Percentiles rank a stretch among this genome's conserved stretches.
Evolutionary conservation across 768 basidiomycete species (phyloP).

Genomic region (Hortiboletus flavorubellus): DNA sequence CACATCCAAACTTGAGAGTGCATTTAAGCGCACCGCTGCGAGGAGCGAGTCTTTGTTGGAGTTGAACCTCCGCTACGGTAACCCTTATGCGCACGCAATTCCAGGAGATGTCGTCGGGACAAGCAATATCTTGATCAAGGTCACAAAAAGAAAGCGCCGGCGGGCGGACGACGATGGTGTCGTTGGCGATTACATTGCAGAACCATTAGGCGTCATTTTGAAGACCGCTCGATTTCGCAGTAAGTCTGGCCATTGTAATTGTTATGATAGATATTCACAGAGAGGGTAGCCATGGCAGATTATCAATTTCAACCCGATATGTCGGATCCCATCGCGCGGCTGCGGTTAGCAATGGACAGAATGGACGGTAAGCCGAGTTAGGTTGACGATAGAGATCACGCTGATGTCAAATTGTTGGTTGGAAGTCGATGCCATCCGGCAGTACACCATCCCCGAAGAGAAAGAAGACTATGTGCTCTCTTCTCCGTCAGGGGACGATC

Average conservation of each 20-base stretch:
- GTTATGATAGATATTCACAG: not conserved
- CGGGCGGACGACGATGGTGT: conserved; percentile 22
- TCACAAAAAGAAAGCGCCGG: conserved; percentile 71
- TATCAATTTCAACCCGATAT: conserved; percentile 82
- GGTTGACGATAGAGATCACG: not conserved
- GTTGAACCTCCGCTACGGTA: conserved; percentile 67
- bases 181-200: conserved; percentile 69
- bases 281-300: conserved; percentile 81
- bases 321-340: conserved; percentile 63
- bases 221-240: conserved; percentile 90
- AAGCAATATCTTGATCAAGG: conserved; percentile 80
- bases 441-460: conserved; percentile 68
- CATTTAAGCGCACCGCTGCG: conserved; percentile 68
- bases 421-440: conserved; percentile 67
- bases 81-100: conserved; percentile 80
- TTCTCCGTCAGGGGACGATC: conserved; percentile 24
- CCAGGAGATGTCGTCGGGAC: conserved; percentile 75
- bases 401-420: conserved; percentile 4
- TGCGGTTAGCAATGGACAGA: conserved; percentile 70
- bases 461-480: conserved; percentile 57
- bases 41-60: conserved; percentile 69
- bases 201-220: conserved; percentile 69
- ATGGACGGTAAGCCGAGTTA: conserved; percentile 69
- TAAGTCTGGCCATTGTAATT: conserved; percentile 38
- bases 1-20: conserved; percentile 64